Evolutionary conservation across 176 grass and related monocot species (phyloP).

Genomic region (Aegilops sharonensis): DNA sequence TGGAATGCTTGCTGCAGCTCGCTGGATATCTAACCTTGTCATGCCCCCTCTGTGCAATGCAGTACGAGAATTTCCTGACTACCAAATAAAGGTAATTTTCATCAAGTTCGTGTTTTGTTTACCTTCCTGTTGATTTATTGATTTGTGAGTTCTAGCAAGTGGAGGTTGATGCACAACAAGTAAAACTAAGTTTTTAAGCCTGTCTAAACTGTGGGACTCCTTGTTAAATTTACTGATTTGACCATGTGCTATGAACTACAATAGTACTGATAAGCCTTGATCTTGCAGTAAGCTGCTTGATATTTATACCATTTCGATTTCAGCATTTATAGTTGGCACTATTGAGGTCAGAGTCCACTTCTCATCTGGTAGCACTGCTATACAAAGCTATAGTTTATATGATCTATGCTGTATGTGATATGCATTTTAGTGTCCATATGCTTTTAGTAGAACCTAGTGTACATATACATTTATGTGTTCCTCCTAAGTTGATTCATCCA

Average conservation of each 20-base stretch:
- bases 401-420: not conserved
- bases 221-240: not conserved
- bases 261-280: not conserved
- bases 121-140: not conserved
- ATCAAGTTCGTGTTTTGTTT: not conserved
- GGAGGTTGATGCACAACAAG: not conserved
- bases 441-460: not conserved
- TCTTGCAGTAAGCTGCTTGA: slow-evolving; percentile 1
- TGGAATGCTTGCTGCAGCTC: slow-evolving; percentile 69
- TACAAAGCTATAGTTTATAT: not conserved
- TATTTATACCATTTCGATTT: not conserved
- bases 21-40: slow-evolving; percentile 59
- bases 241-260: not conserved
- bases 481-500: not conserved
- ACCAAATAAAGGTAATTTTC: slow-evolving; percentile 72
- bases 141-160: not conserved
- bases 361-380: not conserved
- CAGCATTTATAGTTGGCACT: not conserved
- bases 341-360: not conserved
- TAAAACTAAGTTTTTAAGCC: not conserved
- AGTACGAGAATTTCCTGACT: slow-evolving; percentile 59
- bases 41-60: slow-evolving; percentile 50
- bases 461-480: not conserved
- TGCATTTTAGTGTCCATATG: not conserved
- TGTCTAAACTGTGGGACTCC: not conserved